These are phyloP conservation scores for Globisporangium radiosum DNA, from an alignment of 352 stramenopile genomes.

Conservation along the genomic window DNA sequence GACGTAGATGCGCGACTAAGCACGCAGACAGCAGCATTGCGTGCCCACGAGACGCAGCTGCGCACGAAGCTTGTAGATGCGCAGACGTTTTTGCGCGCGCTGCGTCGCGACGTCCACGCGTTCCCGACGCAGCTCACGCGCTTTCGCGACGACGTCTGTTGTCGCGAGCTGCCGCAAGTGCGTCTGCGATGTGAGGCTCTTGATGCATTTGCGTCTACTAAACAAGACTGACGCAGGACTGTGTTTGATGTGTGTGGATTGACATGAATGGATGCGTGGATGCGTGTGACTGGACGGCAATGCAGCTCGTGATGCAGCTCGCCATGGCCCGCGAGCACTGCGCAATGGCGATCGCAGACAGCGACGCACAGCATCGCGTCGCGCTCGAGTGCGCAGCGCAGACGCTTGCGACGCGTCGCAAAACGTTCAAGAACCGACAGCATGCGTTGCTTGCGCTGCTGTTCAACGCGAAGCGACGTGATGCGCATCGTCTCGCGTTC, in stretches of 20 bases:
- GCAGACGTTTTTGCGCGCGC: slow-evolving; percentile 1
- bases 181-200: too few relatives aligned
- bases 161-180: slow-evolving; percentile 10
- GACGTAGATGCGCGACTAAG: background rate
- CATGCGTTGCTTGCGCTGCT: slow-evolving; percentile 9
- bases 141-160: slow-evolving; percentile 17
- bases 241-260: background rate
- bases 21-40: background rate
- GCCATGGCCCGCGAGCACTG: slow-evolving; percentile 14
- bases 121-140: slow-evolving; percentile 2
- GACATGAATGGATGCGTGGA: background rate
- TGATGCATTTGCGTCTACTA: too few relatives aligned
- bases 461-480: slow-evolving; percentile 2
- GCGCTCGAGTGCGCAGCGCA: background rate
- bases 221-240: too few relatives aligned
- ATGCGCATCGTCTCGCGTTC: slow-evolving; percentile 19
- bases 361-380: slow-evolving; percentile 6
- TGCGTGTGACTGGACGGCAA: too few relatives aligned
- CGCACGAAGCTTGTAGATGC: background rate
- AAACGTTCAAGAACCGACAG: slow-evolving; percentile 11
- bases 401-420: slow-evolving; percentile 1
- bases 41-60: background rate
- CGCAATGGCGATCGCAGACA: slow-evolving; percentile 22
- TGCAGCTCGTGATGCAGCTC: slow-evolving; percentile 6
- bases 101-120: background rate